Base-by-base conservation (phyloP, 441 rosid species). In the Arabidopsis hybrid region DNA sequence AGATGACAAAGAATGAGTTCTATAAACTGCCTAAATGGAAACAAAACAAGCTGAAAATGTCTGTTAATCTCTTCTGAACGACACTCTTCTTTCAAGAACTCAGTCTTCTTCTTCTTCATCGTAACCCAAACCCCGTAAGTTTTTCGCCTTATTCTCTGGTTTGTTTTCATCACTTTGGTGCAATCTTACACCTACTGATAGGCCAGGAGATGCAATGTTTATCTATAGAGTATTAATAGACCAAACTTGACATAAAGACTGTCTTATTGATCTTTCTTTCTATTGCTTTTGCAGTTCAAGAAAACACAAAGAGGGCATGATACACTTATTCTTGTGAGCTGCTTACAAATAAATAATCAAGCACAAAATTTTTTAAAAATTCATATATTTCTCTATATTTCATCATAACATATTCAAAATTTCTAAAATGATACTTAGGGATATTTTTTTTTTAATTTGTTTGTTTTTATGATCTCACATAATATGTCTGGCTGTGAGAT, bases 1-100 rank as follows among this genome's bases (percentile, higher is more conserved):
- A 93, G 66, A 90, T 93, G 99, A 26, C 86, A 55, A 96, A 88
- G 77, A 86, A 69, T 49, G 95, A 87, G 31, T 96, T 96, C 87
- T 81, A 85, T 72, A 90, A 89, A 84, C 69, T 93, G 77, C 97
- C 99, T 0, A 96, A 91, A 85, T 96, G 99, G 99, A 96, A 92
- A 82, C 98, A 93, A 81, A 93, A 90, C 95, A 96, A 96, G 84
- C 95, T 86, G 73, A 96, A 96, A 79, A 89, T 89, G 91, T 85
- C 95, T 61, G 82, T 84, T 82, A 88, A 85, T 7, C 83, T 96
- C 79, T 96, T 96, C 84, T 96, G 80, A 89, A 77, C 29, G 29
- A 26, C 76, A 78, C 53, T 55, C 72, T 58, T 52, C 51, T 8
- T 61, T 42, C 64, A 42, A 65, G 12, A 69, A 58, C 60, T 60